Percentiles rank a stretch among this genome's conserved stretches.
Evolutionary conservation across 1,284 basidiomycete species (phyloP).

Genomic region (Porodaedalea pini): DNA sequence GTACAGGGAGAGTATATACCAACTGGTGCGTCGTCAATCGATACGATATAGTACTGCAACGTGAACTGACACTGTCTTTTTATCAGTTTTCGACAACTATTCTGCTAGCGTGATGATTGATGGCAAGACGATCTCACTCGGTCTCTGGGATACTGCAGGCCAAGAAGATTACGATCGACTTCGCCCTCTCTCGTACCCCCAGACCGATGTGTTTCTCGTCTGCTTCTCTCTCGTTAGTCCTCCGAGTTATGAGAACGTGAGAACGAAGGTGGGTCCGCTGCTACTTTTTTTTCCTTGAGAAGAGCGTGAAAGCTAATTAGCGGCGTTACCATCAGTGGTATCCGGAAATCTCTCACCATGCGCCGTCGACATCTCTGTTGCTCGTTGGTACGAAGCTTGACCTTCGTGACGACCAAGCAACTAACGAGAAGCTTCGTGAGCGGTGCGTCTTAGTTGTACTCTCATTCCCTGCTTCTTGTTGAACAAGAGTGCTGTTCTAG

Average conservation of each 20-base stretch:
- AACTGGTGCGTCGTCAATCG: slow-evolving; percentile 58
- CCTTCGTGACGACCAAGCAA: slow-evolving; percentile 90
- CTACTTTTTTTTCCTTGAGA: slow-evolving; percentile 15
- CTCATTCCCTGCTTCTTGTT: neutral
- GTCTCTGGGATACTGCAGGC: slow-evolving; percentile 98
- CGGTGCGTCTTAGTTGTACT: slow-evolving; percentile 45
- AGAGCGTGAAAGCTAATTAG: slow-evolving; percentile 12
- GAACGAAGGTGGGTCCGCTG: slow-evolving; percentile 76
- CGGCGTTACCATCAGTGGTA: slow-evolving; percentile 66
- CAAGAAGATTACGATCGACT: slow-evolving; percentile 99
- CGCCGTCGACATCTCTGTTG: slow-evolving; percentile 90
- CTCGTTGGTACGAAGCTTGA: slow-evolving; percentile 98
- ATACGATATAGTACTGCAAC: slow-evolving; percentile 2
- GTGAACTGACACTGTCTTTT: slow-evolving; percentile 4
- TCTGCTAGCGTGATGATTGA: slow-evolving; percentile 97
- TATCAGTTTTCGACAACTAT: slow-evolving; percentile 89
- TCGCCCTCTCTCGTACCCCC: slow-evolving; percentile 96
- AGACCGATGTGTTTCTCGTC: slow-evolving; percentile 99
- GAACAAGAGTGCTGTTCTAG: slow-evolving; percentile 38
- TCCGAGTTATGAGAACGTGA: slow-evolving; percentile 97
- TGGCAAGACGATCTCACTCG: slow-evolving; percentile 96
- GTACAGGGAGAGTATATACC: slow-evolving; percentile 93
- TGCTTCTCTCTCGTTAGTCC: slow-evolving; percentile 98
- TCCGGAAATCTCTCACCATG: slow-evolving; percentile 96
- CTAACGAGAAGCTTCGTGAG: slow-evolving; percentile 90